Percentiles rank a stretch among this genome's conserved stretches.
These are phyloP conservation scores for Melampsora occidentalis DNA, from an alignment of 1,284 basidiomycete species.

Conservation along the genomic window DNA sequence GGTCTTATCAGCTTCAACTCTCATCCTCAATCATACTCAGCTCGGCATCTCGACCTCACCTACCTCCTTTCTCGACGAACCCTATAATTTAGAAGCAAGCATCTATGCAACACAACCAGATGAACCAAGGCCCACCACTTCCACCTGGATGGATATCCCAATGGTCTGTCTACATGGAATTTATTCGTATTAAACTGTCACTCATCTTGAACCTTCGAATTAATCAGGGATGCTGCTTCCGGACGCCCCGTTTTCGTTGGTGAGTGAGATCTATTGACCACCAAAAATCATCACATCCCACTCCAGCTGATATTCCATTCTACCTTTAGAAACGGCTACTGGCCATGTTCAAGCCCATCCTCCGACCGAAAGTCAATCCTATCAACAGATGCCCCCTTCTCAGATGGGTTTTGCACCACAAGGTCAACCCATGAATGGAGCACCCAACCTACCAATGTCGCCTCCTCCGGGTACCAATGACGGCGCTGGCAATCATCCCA, in stretches of 20 bases:
- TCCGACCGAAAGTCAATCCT: background rate
- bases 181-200: background rate
- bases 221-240: conserved; percentile 25
- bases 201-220: background rate
- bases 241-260: conserved; percentile 33
- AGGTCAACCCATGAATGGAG: conserved; percentile 15
- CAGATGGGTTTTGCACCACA: conserved; percentile 19
- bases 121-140: conserved; percentile 28
- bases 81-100: conserved; percentile 24
- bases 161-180: conserved; percentile 13
- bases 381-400: conserved; percentile 24
- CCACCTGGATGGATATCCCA: conserved; percentile 37
- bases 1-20: too few species aligned
- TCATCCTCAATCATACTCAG: too few species aligned
- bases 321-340: conserved; percentile 27
- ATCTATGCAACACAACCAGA: conserved; percentile 5
- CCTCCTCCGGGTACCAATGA: conserved; percentile 24
- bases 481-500: conserved; percentile 8
- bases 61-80: too few species aligned
- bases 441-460: conserved; percentile 14
- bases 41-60: too few species aligned
- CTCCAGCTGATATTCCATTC: background rate
- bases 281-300: background rate
- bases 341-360: conserved; percentile 29
- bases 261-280: conserved; percentile 1